Conservation (phyloP, 148 eudicot species). For the Pouteria glomerata region DNA sequence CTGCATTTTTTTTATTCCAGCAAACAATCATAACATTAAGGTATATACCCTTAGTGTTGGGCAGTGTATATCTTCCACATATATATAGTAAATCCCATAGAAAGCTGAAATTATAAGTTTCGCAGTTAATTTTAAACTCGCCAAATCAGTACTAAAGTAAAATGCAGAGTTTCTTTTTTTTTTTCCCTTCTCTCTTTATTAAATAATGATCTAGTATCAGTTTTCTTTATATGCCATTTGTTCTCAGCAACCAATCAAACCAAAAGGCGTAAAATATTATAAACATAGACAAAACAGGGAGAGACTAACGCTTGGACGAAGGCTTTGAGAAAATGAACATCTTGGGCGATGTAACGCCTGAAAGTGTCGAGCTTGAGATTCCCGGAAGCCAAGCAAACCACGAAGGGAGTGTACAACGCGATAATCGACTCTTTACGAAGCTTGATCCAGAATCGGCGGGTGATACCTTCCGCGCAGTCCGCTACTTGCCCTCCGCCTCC, state of each 20-base stretch:
- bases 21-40: no score
- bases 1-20: no score
- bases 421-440: slow-evolving; percentile 37
- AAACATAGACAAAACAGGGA: not conserved
- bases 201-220: not conserved
- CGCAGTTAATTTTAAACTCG: not conserved
- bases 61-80: not conserved
- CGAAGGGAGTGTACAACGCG: slow-evolving; percentile 72
- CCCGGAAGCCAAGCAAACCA: slow-evolving; percentile 71
- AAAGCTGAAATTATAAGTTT: not conserved
- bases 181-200: not conserved
- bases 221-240: not conserved
- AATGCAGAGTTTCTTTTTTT: not conserved
- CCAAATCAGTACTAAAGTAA: not conserved
- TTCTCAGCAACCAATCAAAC: not conserved
- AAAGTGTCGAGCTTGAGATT: slow-evolving; percentile 49
- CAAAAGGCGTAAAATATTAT: not conserved
- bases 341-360: slow-evolving; percentile 76
- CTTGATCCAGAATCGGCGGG: slow-evolving; percentile 62
- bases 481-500: slow-evolving; percentile 23
- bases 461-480: slow-evolving; percentile 48
- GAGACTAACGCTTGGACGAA: slow-evolving; percentile 71
- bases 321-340: slow-evolving; percentile 73
- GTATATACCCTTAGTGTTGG: no score
- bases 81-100: not conserved